Evolutionary conservation across 225 moss, liverwort and hornwort genomes (phyloP).

Genomic region (Neckera pumila): DNA sequence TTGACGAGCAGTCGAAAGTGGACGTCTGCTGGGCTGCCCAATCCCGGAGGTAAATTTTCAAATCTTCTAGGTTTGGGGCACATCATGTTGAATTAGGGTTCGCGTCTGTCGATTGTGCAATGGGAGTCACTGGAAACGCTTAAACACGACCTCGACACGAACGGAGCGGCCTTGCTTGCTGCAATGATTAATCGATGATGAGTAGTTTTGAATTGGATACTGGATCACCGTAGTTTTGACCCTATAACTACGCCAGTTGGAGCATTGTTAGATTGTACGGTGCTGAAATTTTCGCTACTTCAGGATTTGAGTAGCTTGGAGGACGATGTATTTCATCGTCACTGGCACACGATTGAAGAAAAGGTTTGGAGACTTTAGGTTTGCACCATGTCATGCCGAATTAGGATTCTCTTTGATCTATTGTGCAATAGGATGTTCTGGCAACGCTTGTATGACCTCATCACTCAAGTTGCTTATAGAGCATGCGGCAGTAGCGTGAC

Average conservation of each 20-base stretch:
- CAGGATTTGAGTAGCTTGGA: background rate
- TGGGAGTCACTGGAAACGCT: background rate
- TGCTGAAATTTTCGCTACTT: background rate
- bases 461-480: background rate
- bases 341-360: background rate
- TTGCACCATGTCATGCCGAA: background rate
- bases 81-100: background rate
- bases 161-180: background rate
- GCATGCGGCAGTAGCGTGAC: background rate
- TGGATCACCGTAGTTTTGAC: background rate
- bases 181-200: background rate
- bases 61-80: background rate
- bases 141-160: background rate
- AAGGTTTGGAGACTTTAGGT: background rate
- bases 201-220: background rate
- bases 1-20: background rate
- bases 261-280: background rate
- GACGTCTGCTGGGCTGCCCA: background rate
- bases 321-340: background rate
- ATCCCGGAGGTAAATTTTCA: background rate
- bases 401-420: background rate
- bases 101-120: background rate
- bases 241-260: background rate
- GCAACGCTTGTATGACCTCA: background rate
- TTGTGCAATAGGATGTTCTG: background rate